phyloP scores from a whole-genome alignment of 2,329 filamentous ascomycete genomes.

The Rosellinia necatrix region DNA sequence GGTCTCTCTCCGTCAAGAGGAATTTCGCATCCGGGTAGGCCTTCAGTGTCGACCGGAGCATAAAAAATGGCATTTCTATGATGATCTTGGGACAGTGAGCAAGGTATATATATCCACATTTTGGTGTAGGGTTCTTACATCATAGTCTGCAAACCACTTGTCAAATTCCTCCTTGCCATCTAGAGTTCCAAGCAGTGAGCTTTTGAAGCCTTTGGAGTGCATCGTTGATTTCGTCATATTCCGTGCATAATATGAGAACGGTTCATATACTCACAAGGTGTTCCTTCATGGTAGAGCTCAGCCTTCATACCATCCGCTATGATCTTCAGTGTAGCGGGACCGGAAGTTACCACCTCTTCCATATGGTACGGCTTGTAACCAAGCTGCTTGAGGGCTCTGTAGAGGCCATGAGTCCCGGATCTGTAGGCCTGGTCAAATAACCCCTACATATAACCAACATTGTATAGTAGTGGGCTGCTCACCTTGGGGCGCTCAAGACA shows the following conservation, averaged over 20 bases:
- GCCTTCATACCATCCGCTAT: conserved; percentile 40
- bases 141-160: conserved; percentile 47
- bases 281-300: conserved; percentile 33
- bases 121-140: conserved; percentile 34
- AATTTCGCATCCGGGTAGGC: conserved; percentile 45
- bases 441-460: conserved; percentile 3
- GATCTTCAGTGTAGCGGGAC: conserved; percentile 32
- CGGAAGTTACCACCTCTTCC: conserved; percentile 37
- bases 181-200: conserved; percentile 20
- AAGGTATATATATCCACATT: background rate
- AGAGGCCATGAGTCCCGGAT: conserved; percentile 44
- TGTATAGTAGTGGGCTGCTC: conserved; percentile 1
- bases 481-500: conserved; percentile 46
- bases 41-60: conserved; percentile 38
- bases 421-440: conserved; percentile 29
- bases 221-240: background rate
- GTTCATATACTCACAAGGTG: conserved; percentile 33
- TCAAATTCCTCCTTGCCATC: conserved; percentile 45
- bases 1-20: conserved; percentile 43
- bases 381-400: conserved; percentile 41
- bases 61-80: conserved; percentile 41
- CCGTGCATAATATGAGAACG: background rate
- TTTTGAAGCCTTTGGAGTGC: too few species aligned
- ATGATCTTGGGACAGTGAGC: conserved; percentile 29
- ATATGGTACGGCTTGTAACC: conserved; percentile 46